These are phyloP conservation scores for Phytomonas sp. DNA, from an alignment of 208 protist species.

Conservation along the genomic window DNA sequence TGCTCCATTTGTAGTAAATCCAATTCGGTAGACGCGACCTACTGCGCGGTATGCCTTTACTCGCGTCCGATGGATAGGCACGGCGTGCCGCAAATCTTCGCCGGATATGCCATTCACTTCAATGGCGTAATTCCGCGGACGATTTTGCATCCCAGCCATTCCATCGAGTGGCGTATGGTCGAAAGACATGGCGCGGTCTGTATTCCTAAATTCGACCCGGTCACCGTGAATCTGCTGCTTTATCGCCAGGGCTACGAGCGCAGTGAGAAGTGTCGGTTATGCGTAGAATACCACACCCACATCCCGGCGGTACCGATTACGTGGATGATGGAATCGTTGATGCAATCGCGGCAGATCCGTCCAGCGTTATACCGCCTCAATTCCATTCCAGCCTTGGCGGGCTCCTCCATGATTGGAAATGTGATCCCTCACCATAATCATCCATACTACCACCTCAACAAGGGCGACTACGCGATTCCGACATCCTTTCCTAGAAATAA, in stretches of 20 bases:
- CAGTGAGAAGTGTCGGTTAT: conserved; percentile 78
- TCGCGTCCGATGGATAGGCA: conserved; percentile 58
- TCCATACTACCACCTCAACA: conserved; percentile 81
- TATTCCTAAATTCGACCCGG: conserved; percentile 47
- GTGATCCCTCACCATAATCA: conserved; percentile 80
- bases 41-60: conserved; percentile 62
- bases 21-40: conserved; percentile 19
- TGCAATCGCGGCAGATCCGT: conserved; percentile 85
- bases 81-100: conserved; percentile 80
- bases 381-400: conserved; percentile 64
- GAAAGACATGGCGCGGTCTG: conserved; percentile 80
- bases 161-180: conserved; percentile 87
- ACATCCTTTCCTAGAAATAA: conserved; percentile 43
- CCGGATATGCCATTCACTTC: conserved; percentile 77
- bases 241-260: conserved; percentile 86
- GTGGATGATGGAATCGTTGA: conserved; percentile 84
- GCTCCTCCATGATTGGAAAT: conserved; percentile 45
- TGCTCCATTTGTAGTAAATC: conserved; percentile 6
- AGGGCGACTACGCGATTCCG: conserved; percentile 64
- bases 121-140: conserved; percentile 85
- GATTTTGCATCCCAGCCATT: conserved; percentile 74
- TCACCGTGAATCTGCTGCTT: conserved; percentile 53
- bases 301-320: conserved; percentile 66
- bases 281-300: conserved; percentile 41
- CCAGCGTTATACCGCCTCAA: conserved; percentile 56